phyloP scores from a whole-genome alignment of 192 early-diverging fungal species.

The Podila horticola region DNA sequence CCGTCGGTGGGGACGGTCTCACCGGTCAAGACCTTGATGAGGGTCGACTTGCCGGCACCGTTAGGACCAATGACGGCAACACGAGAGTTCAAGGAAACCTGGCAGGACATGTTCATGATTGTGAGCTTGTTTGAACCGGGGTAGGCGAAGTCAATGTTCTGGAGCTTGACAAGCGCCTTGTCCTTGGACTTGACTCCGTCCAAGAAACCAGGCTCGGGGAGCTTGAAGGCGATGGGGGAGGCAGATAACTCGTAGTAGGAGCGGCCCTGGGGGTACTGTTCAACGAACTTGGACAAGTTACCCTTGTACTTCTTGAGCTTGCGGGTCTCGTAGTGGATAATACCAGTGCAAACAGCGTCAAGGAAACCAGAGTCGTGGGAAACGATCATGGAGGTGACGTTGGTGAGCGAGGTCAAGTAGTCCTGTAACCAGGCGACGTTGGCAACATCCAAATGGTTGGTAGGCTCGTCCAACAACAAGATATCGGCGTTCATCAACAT shows the following conservation, averaged over 20 bases:
- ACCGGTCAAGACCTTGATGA: slow-evolving; percentile 78
- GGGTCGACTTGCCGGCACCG: slow-evolving; percentile 58
- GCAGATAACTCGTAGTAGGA: slow-evolving; percentile 80
- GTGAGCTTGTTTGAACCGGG: slow-evolving; percentile 71
- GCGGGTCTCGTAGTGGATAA: slow-evolving; percentile 85
- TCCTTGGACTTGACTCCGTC: slow-evolving; percentile 80
- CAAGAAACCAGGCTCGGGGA: slow-evolving; percentile 81
- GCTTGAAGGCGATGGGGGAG: slow-evolving; percentile 69
- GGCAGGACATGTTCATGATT: slow-evolving; percentile 69
- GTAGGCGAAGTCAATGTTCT: slow-evolving; percentile 75
- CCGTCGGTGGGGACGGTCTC: slow-evolving; percentile 78
- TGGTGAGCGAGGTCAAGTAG: slow-evolving; percentile 75
- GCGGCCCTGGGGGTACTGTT: slow-evolving; percentile 75
- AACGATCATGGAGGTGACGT: slow-evolving; percentile 86
- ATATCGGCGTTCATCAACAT: slow-evolving; percentile 89
- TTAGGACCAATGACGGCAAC: slow-evolving; percentile 80
- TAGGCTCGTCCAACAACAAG: slow-evolving; percentile 86
- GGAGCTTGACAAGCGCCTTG: slow-evolving; percentile 83
- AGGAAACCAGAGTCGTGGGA: slow-evolving; percentile 91
- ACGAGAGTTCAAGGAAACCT: slow-evolving; percentile 78
- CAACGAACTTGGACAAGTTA: slow-evolving; percentile 84
- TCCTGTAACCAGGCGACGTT: slow-evolving; percentile 70
- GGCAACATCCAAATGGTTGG: slow-evolving; percentile 85
- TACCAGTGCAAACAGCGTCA: slow-evolving; percentile 81
- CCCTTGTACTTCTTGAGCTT: slow-evolving; percentile 81